Base-by-base conservation (phyloP, 2,329 filamentous ascomycete genomes). In the Emmonsiellopsis sp. region DNA sequence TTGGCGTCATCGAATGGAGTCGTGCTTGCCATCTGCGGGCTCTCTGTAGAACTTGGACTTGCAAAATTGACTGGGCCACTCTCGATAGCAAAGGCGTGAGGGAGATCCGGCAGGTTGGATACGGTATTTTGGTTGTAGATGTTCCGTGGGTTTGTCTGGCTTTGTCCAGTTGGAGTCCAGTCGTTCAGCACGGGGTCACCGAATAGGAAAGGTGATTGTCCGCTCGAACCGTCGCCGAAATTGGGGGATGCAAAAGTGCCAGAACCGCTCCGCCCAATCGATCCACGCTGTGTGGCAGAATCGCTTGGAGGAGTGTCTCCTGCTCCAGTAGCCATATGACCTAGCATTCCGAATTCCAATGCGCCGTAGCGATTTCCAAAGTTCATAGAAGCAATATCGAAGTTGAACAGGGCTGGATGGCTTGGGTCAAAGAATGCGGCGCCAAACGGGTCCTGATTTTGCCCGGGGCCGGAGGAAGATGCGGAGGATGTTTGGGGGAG, bases 301-400 rank as follows among this genome's bases (percentile, higher is more conserved):
- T 93, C 88, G 52, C 83, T 82, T 5, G 86, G 82, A 6, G 86
- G 83, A 13, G 84, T 87, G 61, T 93, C 88, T n/a, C 84, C 86
- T 11, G 88, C 86, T 11, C 87, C 87, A n/a, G 87, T 89, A 55
- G 89, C 89, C 87, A 98, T 95, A 68, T 97, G 92, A 31, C 89
- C 90, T 0, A 98, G 81, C 81, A 97, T 96, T 52, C 90, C 87
- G 68, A 97, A 96, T 69, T 97, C 93, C 69, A 95, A 79, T 15
- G 91, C 92, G 56, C 91, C 92, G 66, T 97, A 98, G 59, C 95
- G 89, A 66, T 93, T 97, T 53, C 90, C 91, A 69, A 97, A 98
- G 67, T 93, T 93, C 67, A 96, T 80, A 55, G 89, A 90, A 53
- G 94, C 90, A 9, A 96, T 82, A 67, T 97, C 91, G 69, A 97